These are phyloP conservation scores for Blastobotrys petasosporus DNA, from an alignment of 1,139 yeast species.

Conservation along the genomic window DNA sequence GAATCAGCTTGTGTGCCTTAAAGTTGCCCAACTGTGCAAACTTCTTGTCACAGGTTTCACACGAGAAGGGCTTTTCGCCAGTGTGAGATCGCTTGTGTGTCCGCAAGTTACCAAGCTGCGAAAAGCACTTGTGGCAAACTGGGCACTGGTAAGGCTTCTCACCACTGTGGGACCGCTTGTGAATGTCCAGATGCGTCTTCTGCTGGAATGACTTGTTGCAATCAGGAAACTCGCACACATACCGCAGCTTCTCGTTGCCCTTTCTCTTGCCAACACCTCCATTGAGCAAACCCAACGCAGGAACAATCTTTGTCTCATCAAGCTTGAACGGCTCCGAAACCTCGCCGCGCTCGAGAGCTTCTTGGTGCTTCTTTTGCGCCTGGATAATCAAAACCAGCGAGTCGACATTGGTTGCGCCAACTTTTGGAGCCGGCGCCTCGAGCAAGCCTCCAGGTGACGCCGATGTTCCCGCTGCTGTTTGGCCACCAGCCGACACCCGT, in stretches of 20 bases:
- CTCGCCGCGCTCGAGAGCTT: constrained; percentile 26
- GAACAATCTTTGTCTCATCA: constrained; percentile 41
- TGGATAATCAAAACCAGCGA: constrained; percentile 85
- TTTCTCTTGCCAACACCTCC: constrained; percentile 79
- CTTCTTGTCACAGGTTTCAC: constrained; percentile 64
- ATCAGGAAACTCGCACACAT: constrained; percentile 56
- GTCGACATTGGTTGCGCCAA: constrained; percentile 86
- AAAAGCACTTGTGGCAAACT: constrained; percentile 67
- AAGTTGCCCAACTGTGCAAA: constrained; percentile 87
- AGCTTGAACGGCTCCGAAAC: constrained; percentile 23
- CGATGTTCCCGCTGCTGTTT: background rate
- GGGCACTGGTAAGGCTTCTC: constrained; percentile 58
- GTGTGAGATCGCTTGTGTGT: constrained; percentile 81
- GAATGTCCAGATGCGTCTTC: constrained; percentile 88
- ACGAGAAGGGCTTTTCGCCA: constrained; percentile 81
- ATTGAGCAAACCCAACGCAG: constrained; percentile 60
- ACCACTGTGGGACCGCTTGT: constrained; percentile 83
- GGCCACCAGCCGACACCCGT: background rate
- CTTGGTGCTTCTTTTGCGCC: constrained; percentile 70
- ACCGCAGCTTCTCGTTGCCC: constrained; percentile 34
- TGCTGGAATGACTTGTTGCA: constrained; percentile 82
- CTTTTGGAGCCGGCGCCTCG: constrained; percentile 39
- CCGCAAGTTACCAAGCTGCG: constrained; percentile 88
- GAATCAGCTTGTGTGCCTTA: constrained; percentile 80
- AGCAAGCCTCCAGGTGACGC: background rate